Conservation (phyloP, 495 filamentous ascomycete genomes). For the Daldinia childiae region DNA sequence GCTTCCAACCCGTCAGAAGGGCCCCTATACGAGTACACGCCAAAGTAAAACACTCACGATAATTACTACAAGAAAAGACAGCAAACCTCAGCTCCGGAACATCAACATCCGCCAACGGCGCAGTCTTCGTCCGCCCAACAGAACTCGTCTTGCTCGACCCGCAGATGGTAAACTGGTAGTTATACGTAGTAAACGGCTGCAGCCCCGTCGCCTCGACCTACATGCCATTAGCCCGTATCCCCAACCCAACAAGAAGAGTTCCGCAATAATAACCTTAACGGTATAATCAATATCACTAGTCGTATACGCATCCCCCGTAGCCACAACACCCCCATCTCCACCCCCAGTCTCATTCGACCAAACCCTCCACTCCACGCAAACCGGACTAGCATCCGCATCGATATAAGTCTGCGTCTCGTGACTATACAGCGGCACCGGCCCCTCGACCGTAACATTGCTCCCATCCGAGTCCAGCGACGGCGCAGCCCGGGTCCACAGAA, state of each 20-base stretch:
- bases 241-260: background rate
- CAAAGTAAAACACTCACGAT: conserved; percentile 50
- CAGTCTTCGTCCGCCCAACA: conserved; percentile 65
- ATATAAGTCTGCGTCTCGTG: conserved; percentile 64
- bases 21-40: background rate
- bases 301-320: conserved; percentile 62
- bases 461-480: conserved; percentile 63
- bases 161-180: conserved; percentile 66
- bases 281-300: conserved; percentile 76
- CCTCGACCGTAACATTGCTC: conserved; percentile 65
- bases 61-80: conserved; percentile 67
- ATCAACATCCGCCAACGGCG: conserved; percentile 54
- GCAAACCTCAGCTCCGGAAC: conserved; percentile 59
- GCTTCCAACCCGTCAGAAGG: conserved; percentile 39
- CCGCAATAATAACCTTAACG: conserved; percentile 59
- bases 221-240: background rate
- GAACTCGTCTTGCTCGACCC: conserved; percentile 56
- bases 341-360: conserved; percentile 51
- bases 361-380: conserved; percentile 66
- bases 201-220: conserved; percentile 68
- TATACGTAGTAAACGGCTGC: conserved; percentile 69
- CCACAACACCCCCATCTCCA: conserved; percentile 30
- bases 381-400: conserved; percentile 60
- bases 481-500: conserved; percentile 74
- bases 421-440: conserved; percentile 63